phyloP scores from a whole-genome alignment of 768 basidiomycete genomes.

The Tulasnella sp. region DNA sequence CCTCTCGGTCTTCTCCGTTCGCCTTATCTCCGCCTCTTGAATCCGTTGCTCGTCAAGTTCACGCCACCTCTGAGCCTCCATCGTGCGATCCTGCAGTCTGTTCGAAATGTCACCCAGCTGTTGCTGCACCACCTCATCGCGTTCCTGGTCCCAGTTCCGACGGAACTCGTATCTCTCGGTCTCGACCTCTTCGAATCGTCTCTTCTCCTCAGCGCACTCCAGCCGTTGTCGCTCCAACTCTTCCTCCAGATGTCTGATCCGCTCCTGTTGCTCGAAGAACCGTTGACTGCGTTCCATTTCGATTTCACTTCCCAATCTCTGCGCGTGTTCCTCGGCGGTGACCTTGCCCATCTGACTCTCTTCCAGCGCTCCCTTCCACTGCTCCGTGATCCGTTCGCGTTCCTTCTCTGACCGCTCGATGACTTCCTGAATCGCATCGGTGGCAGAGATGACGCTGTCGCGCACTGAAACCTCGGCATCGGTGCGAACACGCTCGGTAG shows the following conservation, averaged over 20 bases:
- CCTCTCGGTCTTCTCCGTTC: slow-evolving; percentile 46
- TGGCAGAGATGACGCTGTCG: background rate
- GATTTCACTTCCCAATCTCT: slow-evolving; percentile 21
- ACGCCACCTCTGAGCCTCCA: slow-evolving; percentile 48
- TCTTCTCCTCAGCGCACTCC: slow-evolving; percentile 38
- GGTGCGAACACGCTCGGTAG: background rate
- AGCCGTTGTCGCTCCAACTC: slow-evolving; percentile 51
- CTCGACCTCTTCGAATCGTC: slow-evolving; percentile 48
- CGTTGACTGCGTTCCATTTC: slow-evolving; percentile 16
- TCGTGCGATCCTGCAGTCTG: slow-evolving; percentile 54
- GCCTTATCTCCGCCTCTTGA: slow-evolving; percentile 47
- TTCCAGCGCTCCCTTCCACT: background rate
- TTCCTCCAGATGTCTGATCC: slow-evolving; percentile 50
- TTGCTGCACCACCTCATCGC: slow-evolving; percentile 44
- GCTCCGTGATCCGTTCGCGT: slow-evolving; percentile 14
- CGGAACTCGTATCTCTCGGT: slow-evolving; percentile 27
- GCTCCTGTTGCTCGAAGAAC: slow-evolving; percentile 29
- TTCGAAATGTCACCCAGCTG: slow-evolving; percentile 66
- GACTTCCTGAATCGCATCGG: slow-evolving; percentile 8
- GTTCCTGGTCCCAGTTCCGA: slow-evolving; percentile 31
- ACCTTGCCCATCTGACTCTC: slow-evolving; percentile 19
- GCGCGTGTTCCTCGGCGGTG: slow-evolving; percentile 30
- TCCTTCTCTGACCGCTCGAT: slow-evolving; percentile 14
- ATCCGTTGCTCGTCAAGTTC: slow-evolving; percentile 49
- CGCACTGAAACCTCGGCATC: slow-evolving; percentile 8